Evolutionary conservation across 805 yeast species (phyloP).

Genomic region (Candida odintsovae): DNA sequence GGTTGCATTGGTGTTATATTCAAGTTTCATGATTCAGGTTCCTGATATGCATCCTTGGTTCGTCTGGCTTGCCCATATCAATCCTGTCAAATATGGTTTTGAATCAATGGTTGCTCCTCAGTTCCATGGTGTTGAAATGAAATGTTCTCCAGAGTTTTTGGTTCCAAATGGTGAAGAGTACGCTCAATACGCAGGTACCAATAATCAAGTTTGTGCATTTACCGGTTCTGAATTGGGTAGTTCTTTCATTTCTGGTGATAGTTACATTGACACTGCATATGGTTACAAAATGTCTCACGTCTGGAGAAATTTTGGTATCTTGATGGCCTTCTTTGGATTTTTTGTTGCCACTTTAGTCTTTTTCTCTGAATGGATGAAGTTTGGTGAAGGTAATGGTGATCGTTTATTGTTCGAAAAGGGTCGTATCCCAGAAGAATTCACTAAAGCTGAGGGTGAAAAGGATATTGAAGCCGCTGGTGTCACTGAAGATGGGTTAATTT

Average conservation of each 20-base stretch:
- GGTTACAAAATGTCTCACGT: slow-evolving; percentile 39
- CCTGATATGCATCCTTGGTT: slow-evolving; percentile 54
- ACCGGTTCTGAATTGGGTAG: slow-evolving; percentile 35
- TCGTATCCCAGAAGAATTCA: slow-evolving; percentile 21
- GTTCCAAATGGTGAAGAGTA: slow-evolving; percentile 59
- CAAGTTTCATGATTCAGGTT: slow-evolving; percentile 51
- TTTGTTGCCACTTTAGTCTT: slow-evolving; percentile 49
- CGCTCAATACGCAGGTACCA: slow-evolving; percentile 24
- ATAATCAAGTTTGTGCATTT: slow-evolving; percentile 40
- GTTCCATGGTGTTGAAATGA: slow-evolving; percentile 46
- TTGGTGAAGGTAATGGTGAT: slow-evolving; percentile 69
- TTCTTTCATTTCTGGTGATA: slow-evolving; percentile 44
- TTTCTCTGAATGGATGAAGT: slow-evolving; percentile 51
- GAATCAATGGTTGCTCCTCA: slow-evolving; percentile 52
- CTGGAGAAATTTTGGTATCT: slow-evolving; percentile 66
- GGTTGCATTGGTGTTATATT: slow-evolving; percentile 40
- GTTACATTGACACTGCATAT: slow-evolving; percentile 39
- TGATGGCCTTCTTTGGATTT: slow-evolving; percentile 47
- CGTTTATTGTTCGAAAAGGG: slow-evolving; percentile 50
- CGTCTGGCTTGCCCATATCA: slow-evolving; percentile 51
- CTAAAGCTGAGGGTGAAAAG: slow-evolving; percentile 21
- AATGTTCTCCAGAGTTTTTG: slow-evolving; percentile 46
- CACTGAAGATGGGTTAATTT: slow-evolving; percentile 18
- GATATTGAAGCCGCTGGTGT: slow-evolving; percentile 14
- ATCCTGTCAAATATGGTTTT: slow-evolving; percentile 49